Evolutionary conservation across 2,329 filamentous ascomycete species (phyloP), one percentile per base, ranked within the genome.

Genomic region (Chrysosporium keratinophilum): DNA sequence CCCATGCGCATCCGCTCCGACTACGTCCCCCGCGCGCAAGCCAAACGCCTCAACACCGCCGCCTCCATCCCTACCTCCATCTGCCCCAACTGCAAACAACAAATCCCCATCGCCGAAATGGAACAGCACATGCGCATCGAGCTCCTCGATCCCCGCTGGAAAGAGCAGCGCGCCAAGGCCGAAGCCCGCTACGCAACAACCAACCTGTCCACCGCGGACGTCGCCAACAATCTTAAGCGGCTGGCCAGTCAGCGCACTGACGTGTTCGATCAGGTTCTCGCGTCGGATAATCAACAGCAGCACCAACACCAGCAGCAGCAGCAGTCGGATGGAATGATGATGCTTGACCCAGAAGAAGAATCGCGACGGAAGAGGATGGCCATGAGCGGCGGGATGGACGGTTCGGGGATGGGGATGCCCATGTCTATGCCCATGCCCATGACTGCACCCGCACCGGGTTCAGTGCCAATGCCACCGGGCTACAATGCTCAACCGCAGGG

Each of bases 51-150:
- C 45, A 84, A 81, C 65, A 79, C 77, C 51, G 75, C 76, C 41
- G 77, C 23, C 23, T 28, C 82, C 59, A 87, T 83, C 67, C 62
- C 65, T 35, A 72, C 65, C 37, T 85, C 84, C 3, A 75, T 95
- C 54, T 97, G 91, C 68, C 90, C 90, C 54, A 95, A 95, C 71
- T 97, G 93, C 76, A 85, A 87, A 62, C 88, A 95, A 72, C 83
- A 87, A 61, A 89, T 96, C 56, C 88, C 89, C 6, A 81, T 87
- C 63, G 82, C 85, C 62, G 91, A 97, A 71, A 79, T 96, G 60
- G 87, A 93, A 56, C 84, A 91, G 59, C 91, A 97, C 66, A 91
- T 97, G 81, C 82, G 87, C 69, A 95, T 97, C 66, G 91, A 97
- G 71, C 78, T 96, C 45, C 79, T 96, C 56, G 91, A 97, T 67